phyloP scores from a whole-genome alignment of 441 rosid species.

The Adansonia gregorii region DNA sequence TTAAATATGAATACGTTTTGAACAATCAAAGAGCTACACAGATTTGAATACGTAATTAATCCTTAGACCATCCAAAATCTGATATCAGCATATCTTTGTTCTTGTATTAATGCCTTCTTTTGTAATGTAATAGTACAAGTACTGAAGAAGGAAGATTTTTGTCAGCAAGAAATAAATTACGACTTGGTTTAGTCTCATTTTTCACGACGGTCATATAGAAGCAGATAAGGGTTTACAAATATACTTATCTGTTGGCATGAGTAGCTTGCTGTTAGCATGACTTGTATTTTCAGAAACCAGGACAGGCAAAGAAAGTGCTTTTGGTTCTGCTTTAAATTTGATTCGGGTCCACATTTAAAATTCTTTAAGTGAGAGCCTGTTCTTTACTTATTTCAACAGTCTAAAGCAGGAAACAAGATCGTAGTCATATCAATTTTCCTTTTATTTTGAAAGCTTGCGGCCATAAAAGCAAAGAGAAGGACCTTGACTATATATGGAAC shows the following conservation, averaged over 20 bases:
- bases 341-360: slow-evolving; percentile 29
- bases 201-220: no score
- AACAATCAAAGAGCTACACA: no score
- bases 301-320: slow-evolving; percentile 20
- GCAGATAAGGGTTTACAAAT: not conserved
- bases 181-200: not conserved
- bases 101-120: not conserved
- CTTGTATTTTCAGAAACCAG: slow-evolving; percentile 21
- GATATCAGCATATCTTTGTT: not conserved
- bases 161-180: not conserved
- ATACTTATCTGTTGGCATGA: not conserved
- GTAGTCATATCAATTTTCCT: not conserved
- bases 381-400: slow-evolving; percentile 36
- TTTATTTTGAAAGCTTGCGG: slow-evolving; percentile 10
- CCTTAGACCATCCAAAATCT: not conserved
- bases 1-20: not conserved
- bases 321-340: slow-evolving; percentile 31
- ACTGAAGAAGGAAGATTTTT: not conserved
- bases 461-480: not conserved
- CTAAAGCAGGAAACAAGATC: slow-evolving; percentile 23
- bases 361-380: slow-evolving; percentile 33
- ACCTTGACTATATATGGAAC: not conserved
- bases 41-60: not conserved
- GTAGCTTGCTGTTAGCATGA: not conserved
- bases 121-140: not conserved